These are phyloP conservation scores for Penicillium psychrosexuale DNA, from an alignment of 2,329 filamentous ascomycete species.

Conservation along the genomic window DNA sequence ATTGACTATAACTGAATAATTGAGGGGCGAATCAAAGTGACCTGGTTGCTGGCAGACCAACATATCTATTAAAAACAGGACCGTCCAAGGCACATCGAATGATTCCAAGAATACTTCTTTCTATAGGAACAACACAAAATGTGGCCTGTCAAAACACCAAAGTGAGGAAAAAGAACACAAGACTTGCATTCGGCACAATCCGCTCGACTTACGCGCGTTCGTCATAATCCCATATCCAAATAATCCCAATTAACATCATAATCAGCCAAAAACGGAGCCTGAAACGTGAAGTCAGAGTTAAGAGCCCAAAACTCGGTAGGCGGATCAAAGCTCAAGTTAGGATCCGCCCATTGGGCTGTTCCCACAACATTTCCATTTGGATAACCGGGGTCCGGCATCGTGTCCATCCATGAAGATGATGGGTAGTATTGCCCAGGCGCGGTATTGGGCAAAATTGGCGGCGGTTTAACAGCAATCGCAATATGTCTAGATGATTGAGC, in stretches of 20 bases:
- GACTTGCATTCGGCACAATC: too few species aligned
- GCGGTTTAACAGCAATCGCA: background rate
- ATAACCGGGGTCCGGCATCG: background rate
- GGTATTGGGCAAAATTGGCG: background rate
- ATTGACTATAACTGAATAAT: too few species aligned
- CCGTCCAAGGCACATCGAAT: background rate
- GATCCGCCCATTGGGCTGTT: background rate
- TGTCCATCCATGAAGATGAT: background rate
- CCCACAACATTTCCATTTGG: background rate
- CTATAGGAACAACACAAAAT: background rate
- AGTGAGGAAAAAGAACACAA: background rate
- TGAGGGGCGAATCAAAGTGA: background rate
- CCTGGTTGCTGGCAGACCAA: background rate
- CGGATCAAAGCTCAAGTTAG: background rate
- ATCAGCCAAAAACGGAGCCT: constrained; percentile 8
- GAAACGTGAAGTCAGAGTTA: constrained; percentile 3
- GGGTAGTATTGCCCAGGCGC: background rate
- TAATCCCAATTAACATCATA: constrained; percentile 8
- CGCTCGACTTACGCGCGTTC: background rate
- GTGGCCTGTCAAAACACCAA: background rate
- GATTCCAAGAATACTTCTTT: background rate
- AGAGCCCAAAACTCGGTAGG: constrained; percentile 10
- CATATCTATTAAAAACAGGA: background rate
- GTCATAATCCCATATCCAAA: background rate
- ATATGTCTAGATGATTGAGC: background rate